A percentile compares a stretch with the other conserved stretches of the same genome.
These are phyloP conservation scores for Boletus subcaerulescens DNA, from an alignment of 768 basidiomycete genomes.

Conservation along the genomic window DNA sequence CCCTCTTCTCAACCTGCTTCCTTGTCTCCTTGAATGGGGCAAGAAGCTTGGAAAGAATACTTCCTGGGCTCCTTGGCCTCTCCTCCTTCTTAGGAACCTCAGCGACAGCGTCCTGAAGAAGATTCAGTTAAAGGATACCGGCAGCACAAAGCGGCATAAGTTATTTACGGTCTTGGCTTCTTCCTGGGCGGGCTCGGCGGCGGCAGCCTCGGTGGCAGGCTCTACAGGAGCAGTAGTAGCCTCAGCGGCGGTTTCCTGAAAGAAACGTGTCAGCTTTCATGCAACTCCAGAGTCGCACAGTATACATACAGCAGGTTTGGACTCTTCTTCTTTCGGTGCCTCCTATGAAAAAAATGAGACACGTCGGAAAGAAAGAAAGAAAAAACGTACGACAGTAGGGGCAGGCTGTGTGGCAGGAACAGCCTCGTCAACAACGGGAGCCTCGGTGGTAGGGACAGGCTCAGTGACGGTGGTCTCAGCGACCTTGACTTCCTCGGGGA, in stretches of 20 bases:
- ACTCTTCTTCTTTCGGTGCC: slow-evolving; percentile 40
- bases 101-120: slow-evolving; percentile 40
- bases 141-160: slow-evolving; percentile 25
- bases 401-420: slow-evolving; percentile 36
- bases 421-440: slow-evolving; percentile 32
- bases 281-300: fast-evolving
- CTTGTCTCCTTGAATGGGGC: slow-evolving; percentile 66
- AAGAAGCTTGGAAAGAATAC: slow-evolving; percentile 73
- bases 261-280: background rate
- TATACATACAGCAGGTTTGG: slow-evolving; percentile 37
- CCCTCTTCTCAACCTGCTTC: slow-evolving; percentile 54
- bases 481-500: slow-evolving; percentile 55
- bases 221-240: slow-evolving; percentile 23
- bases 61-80: slow-evolving; percentile 77
- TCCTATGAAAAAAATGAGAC: slow-evolving; percentile 31
- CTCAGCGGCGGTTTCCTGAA: slow-evolving; percentile 38
- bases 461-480: slow-evolving; percentile 38
- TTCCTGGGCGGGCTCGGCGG: slow-evolving; percentile 38
- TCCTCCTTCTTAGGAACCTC: slow-evolving; percentile 67
- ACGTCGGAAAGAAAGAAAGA: background rate
- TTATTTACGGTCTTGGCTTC: slow-evolving; percentile 42
- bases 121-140: slow-evolving; percentile 17
- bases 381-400: slow-evolving; percentile 34
- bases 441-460: slow-evolving; percentile 27
- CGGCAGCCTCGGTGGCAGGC: slow-evolving; percentile 29